Evolutionary conservation across 169 alveolate species (phyloP), one percentile per base, ranked within the genome.

Genomic region (Blepharisma undulans): DNA sequence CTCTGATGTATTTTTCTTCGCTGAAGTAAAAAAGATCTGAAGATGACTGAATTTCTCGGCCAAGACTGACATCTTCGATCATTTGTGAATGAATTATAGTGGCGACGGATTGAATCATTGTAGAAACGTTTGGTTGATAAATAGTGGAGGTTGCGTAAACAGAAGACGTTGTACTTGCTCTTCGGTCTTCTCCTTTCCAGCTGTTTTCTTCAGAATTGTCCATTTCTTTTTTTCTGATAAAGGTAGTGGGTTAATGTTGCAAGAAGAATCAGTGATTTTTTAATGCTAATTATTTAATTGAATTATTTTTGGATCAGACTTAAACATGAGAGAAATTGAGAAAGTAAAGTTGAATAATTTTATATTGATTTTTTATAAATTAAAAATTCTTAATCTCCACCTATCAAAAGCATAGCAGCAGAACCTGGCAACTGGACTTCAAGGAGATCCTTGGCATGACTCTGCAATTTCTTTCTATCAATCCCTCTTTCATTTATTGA

Each of bases 1-100:
- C 98, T 33, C 95, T 93, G 16, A 97, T 95, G 72, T 97, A 97
- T 94, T 97, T 97, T 94, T 96, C 98, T 91, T 97, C 98, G 19
- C 96, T 93, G 92, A 97, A 97, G 93, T 95, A 95, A 92, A 93
- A 95, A 25, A 97, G 92, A 82, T 96, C 98, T 74, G 96, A 93
- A 30, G 94, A 94, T 85, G 96, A 92, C 33, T 92, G 94, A 60
- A 96, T 96, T 61, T 94, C 90, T 87, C 95, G 93, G 27, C 96
- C 97, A 21, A 91, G 89, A n/a, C 92, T 92, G 87, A 92, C 88
- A 86, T 97, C 98, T 88, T 97, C 98, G 30, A 94, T 74, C 96
- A 97, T 95, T 86, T 97, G 88, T 3, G 97, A 95, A 81, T 97
- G 98, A 29, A 97, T 84, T 27, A 95, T 92, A 8, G 97, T 97